Evolutionary conservation across 352 stramenopile species (phyloP).

Genomic region (Phytophthora pistaciae): DNA sequence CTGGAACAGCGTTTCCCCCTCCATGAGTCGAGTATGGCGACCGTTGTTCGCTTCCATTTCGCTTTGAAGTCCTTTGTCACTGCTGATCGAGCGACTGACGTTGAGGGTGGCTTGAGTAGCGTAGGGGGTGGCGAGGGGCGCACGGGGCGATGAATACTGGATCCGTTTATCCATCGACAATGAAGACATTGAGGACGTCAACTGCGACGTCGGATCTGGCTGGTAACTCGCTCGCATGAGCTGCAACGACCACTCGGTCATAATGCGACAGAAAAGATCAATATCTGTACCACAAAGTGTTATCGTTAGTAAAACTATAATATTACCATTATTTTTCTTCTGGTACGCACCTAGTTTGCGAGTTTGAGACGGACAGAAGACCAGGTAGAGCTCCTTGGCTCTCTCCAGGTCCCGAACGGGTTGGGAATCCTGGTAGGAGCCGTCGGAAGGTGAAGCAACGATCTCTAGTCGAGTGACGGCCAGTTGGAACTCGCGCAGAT

Average conservation of each 20-base stretch:
- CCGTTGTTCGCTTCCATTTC: conserved; percentile 12
- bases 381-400: conserved; percentile 64
- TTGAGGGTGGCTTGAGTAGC: conserved; percentile 40
- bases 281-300: conserved; percentile 51
- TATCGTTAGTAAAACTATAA: background rate
- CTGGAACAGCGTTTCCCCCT: conserved; percentile 67
- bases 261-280: conserved; percentile 83
- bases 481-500: conserved; percentile 80
- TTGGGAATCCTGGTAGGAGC: conserved; percentile 6
- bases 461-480: conserved; percentile 79
- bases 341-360: conserved; percentile 60
- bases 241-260: conserved; percentile 80
- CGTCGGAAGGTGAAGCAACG: conserved; percentile 27
- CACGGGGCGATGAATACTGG: conserved; percentile 31
- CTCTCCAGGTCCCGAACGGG: conserved; percentile 36
- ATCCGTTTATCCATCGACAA: conserved; percentile 26
- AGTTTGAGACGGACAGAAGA: conserved; percentile 74
- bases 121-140: conserved; percentile 60
- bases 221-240: conserved; percentile 60
- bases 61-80: conserved; percentile 1
- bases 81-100: background rate
- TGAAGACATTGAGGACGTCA: conserved; percentile 27
- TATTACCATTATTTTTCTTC: background rate
- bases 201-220: conserved; percentile 23
- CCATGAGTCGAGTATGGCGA: conserved; percentile 24